Evolutionary conservation across 2,329 filamentous ascomycete genomes (phyloP).

Genomic region (Penicillium sp.): DNA sequence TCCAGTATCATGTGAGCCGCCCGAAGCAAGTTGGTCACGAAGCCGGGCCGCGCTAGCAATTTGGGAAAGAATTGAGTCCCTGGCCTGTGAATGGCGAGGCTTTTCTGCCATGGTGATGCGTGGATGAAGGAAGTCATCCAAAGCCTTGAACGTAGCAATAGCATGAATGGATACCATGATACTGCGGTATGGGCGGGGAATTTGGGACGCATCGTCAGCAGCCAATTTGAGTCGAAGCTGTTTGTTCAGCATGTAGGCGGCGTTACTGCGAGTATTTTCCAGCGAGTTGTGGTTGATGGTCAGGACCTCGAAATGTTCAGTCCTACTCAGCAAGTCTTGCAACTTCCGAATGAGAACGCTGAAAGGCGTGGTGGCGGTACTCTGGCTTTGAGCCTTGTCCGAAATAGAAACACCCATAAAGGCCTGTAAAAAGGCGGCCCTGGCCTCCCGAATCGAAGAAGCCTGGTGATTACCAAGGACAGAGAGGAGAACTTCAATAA

Average conservation of each 20-base stretch:
- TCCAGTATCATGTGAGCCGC: constrained; percentile 22
- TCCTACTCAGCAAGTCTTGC: constrained; percentile 91
- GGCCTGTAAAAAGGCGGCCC: constrained; percentile 79
- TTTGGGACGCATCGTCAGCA: constrained; percentile 81
- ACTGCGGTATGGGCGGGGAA: constrained; percentile 80
- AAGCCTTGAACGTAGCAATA: constrained; percentile 93
- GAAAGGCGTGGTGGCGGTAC: constrained; percentile 73
- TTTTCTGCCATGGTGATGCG: constrained; percentile 79
- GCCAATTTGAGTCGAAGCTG: constrained; percentile 85
- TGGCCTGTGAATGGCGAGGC: constrained; percentile 57
- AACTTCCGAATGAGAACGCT: constrained; percentile 89
- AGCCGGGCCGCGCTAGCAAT: constrained; percentile 66
- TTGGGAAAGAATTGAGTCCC: constrained; percentile 65
- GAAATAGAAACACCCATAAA: constrained; percentile 76
- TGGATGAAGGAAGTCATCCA: constrained; percentile 92
- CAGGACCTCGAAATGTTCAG: constrained; percentile 95
- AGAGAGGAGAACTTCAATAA: constrained; percentile 77
- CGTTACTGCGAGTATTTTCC: constrained; percentile 84
- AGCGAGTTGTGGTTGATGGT: constrained; percentile 91
- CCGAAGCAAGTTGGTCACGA: constrained; percentile 46
- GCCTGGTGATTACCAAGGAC: constrained; percentile 70
- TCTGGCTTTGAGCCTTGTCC: constrained; percentile 59
- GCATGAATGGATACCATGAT: constrained; percentile 99
- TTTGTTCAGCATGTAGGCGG: constrained; percentile 93
- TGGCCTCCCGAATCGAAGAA: constrained; percentile 52